A percentile compares a stretch with the other conserved stretches of the same genome.
Conservation (phyloP, 23 red algal genomes). For the Gracilaria caudata region DNA sequence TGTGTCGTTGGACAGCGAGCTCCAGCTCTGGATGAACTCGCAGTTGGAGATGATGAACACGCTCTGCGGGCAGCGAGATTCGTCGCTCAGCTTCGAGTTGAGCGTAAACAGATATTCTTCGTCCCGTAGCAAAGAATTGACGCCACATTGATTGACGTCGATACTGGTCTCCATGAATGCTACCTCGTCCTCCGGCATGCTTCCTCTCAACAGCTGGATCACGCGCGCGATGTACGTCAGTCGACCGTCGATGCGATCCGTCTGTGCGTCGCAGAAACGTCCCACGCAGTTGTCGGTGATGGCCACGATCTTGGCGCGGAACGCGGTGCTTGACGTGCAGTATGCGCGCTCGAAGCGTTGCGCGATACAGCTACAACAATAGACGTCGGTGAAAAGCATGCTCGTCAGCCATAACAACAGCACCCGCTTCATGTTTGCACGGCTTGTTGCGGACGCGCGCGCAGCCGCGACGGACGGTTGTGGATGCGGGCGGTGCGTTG, state of each 20-base stretch:
- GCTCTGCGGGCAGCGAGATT: neutral
- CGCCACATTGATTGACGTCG: conserved; percentile 3
- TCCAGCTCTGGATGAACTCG: conserved; percentile 4
- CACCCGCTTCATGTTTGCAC: conserved; percentile 16
- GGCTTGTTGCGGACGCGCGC: too few relatives aligned
- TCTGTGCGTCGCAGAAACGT: neutral
- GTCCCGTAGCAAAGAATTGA: conserved; percentile 3
- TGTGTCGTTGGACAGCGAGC: neutral
- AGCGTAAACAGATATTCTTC: conserved; percentile 15
- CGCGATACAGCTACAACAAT: neutral
- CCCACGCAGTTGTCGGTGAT: neutral
- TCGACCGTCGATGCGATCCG: neutral
- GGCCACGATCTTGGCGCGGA: neutral
- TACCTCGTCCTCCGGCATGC: conserved; percentile 9
- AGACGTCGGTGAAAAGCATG: neutral
- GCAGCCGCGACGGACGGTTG: too few relatives aligned
- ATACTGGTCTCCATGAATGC: conserved; percentile 1
- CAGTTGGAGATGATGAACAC: conserved; percentile 7
- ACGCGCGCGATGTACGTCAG: conserved; percentile 11
- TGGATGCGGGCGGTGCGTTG: too few relatives aligned
- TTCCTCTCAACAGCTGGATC: neutral
- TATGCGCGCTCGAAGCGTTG: neutral
- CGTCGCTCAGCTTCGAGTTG: conserved; percentile 15
- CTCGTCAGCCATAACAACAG: neutral
- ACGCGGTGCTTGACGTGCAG: neutral